These are phyloP conservation scores for Malassezia sympodialis DNA, from an alignment of 1,284 basidiomycete species.

Conservation along the genomic window DNA sequence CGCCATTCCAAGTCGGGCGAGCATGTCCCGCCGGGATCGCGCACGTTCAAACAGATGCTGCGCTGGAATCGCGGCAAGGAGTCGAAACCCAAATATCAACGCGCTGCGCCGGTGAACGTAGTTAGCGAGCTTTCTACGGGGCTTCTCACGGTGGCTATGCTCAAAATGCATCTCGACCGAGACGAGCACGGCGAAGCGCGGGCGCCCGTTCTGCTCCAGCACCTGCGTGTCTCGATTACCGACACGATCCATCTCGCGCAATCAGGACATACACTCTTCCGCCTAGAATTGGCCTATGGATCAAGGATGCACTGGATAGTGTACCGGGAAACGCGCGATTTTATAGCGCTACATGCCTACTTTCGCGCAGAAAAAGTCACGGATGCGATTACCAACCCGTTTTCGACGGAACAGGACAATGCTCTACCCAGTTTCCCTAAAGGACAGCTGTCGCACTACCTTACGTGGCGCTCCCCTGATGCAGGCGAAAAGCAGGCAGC, in stretches of 20 bases:
- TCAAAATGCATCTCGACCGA: conserved; percentile 79
- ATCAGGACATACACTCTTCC: conserved; percentile 68
- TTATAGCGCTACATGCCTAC: conserved; percentile 79
- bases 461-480: conserved; percentile 54
- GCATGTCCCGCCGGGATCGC: neutral
- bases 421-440: conserved; percentile 84
- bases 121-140: conserved; percentile 16
- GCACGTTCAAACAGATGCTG: neutral
- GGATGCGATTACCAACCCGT: conserved; percentile 29
- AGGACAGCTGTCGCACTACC: conserved; percentile 75
- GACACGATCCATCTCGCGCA: conserved; percentile 70
- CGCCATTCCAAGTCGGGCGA: neutral
- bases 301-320: conserved; percentile 83
- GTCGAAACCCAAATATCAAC: neutral
- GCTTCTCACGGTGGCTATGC: conserved; percentile 27
- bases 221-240: conserved; percentile 69
- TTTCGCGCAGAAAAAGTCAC: conserved; percentile 63
- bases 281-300: conserved; percentile 92
- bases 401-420: conserved; percentile 50
- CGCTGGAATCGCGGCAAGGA: neutral
- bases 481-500: conserved; percentile 36
- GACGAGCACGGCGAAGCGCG: conserved; percentile 76
- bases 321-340: conserved; percentile 86
- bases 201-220: conserved; percentile 76
- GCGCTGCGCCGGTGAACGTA: neutral